Evolutionary conservation across 805 yeast genomes (phyloP).

Genomic region (Candida hungchunana): DNA sequence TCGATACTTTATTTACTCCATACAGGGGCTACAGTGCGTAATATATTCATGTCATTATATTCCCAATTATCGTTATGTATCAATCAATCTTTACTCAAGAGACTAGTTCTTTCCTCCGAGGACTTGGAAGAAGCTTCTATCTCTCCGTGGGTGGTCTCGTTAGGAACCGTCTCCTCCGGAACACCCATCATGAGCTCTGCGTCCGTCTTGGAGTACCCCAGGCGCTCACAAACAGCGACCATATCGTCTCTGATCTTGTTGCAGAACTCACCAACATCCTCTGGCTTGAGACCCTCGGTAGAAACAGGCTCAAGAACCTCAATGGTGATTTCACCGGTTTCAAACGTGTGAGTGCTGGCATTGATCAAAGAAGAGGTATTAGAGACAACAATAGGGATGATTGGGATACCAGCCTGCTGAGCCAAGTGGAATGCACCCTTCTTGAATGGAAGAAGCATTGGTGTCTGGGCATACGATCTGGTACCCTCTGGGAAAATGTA

Average conservation of each 20-base stretch:
- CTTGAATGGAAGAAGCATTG: slow-evolving; percentile 80
- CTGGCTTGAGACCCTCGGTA: slow-evolving; percentile 65
- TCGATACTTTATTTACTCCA: too few relatives aligned
- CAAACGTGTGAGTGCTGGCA: slow-evolving; percentile 58
- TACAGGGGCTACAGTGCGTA: too few relatives aligned
- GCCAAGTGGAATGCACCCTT: slow-evolving; percentile 99
- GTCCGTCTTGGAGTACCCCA: slow-evolving; percentile 37
- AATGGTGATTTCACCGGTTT: slow-evolving; percentile 69
- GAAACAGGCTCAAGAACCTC: slow-evolving; percentile 79
- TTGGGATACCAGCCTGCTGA: slow-evolving; percentile 83
- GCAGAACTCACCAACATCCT: slow-evolving; percentile 62
- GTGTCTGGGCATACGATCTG: slow-evolving; percentile 68
- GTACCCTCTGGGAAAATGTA: slow-evolving; percentile 98
- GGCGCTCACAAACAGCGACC: slow-evolving; percentile 35
- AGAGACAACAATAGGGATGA: slow-evolving; percentile 83
- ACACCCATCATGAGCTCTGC: slow-evolving; percentile 23
- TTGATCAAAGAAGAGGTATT: slow-evolving; percentile 76
- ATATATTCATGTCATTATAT: too few relatives aligned
- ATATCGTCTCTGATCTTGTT: slow-evolving; percentile 54
- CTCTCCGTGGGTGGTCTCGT: slow-evolving; percentile 15
- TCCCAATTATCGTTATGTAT: neutral
- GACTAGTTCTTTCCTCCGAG: slow-evolving; percentile 24
- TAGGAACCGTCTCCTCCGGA: slow-evolving; percentile 19
- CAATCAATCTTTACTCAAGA: slow-evolving; percentile 20
- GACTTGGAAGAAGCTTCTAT: slow-evolving; percentile 7